These are phyloP conservation scores for Dipteronia dyeriana DNA, from an alignment of 345 rosid species.

Conservation along the genomic window DNA sequence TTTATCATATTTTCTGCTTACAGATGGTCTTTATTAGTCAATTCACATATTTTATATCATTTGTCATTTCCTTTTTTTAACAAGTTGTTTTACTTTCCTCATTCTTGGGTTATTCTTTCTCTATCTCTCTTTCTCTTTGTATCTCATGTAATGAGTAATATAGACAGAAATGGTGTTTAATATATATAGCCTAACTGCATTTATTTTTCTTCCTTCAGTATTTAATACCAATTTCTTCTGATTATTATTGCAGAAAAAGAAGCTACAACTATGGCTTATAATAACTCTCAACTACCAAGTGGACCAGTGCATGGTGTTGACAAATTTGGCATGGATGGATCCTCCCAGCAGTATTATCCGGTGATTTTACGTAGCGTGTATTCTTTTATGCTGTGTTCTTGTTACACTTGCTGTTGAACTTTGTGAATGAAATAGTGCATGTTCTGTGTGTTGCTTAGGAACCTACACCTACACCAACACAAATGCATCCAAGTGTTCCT, in stretches of 20 bases:
- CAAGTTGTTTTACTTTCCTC: no score
- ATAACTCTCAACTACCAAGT: constrained; percentile 40
- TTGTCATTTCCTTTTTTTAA: no score
- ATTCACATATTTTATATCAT: no score
- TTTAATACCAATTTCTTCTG: constrained; percentile 5
- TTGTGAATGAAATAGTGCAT: constrained; percentile 11
- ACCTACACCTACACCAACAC: constrained; percentile 30
- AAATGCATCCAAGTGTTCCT: constrained; percentile 49
- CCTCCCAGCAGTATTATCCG: constrained; percentile 50
- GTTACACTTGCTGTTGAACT: background rate
- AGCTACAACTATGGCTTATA: constrained; percentile 37
- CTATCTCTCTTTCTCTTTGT: no score
- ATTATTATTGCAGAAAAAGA: constrained; percentile 53
- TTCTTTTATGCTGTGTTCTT: background rate
- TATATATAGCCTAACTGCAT: no score
- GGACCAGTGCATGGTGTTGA: constrained; percentile 32
- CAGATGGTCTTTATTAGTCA: no score
- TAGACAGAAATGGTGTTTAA: no score
- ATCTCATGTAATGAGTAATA: no score
- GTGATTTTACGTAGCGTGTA: constrained; percentile 26
- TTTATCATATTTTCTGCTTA: background rate
- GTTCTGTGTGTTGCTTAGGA: constrained; percentile 35
- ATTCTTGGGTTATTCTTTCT: no score
- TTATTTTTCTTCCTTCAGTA: background rate
- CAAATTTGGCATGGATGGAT: constrained; percentile 30